Evolutionary conservation across 192 early-diverging fungal genomes (phyloP).

Genomic region (Dissophora ornata): DNA sequence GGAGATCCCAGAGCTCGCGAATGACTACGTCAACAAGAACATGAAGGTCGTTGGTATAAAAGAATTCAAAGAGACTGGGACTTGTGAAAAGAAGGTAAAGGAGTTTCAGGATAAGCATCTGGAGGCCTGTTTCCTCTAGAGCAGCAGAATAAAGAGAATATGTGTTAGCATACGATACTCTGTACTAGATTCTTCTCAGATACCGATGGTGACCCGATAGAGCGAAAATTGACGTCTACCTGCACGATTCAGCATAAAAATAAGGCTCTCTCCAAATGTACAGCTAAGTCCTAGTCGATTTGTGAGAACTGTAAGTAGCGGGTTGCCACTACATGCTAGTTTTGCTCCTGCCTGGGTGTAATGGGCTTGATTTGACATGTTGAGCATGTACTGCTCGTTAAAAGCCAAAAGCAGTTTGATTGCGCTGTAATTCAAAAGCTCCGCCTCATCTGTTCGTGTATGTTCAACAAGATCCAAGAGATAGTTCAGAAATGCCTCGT

Average conservation of each 20-base stretch:
- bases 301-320: conserved; percentile 60
- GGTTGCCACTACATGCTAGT: conserved; percentile 42
- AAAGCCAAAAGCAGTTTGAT: conserved; percentile 71
- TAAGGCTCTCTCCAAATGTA: conserved; percentile 88
- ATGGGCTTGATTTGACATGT: conserved; percentile 26
- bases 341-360: neutral
- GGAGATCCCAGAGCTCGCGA: conserved; percentile 84
- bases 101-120: conserved; percentile 74
- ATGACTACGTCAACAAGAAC: conserved; percentile 90
- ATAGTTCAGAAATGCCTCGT: conserved; percentile 58
- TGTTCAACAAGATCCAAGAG: conserved; percentile 69
- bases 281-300: conserved; percentile 69
- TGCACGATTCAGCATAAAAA: conserved; percentile 92
- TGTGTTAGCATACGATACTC: too few species aligned
- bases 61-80: conserved; percentile 65
- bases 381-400: conserved; percentile 76
- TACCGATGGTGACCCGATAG: too few species aligned
- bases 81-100: conserved; percentile 76
- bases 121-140: conserved; percentile 65
- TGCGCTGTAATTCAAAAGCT: conserved; percentile 63
- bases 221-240: too few species aligned
- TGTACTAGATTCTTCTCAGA: too few species aligned
- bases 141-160: too few species aligned
- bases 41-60: conserved; percentile 94
- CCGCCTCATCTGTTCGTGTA: conserved; percentile 63